Base-by-base conservation (phyloP, 2,329 filamentous ascomycete species). In the Paracorniculantispora psalliotae region DNA sequence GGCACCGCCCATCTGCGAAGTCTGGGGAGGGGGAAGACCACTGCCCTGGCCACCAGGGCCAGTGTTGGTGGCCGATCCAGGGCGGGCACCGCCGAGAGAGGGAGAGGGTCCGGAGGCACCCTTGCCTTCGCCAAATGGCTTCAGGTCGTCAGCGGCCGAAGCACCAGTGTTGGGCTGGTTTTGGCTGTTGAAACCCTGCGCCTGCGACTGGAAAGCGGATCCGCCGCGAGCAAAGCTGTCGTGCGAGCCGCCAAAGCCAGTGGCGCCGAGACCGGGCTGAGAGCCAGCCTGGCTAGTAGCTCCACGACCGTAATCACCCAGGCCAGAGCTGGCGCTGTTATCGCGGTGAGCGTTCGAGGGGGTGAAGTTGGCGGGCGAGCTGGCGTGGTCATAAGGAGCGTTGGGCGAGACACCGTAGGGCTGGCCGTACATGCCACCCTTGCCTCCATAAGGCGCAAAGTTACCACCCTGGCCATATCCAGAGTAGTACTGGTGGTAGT, bases 401-500 rank as follows among this genome's bases (percentile, higher is more conserved):
- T 82, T 81, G 30, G 80, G 80, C 2, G 79, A 78, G 69, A 84
- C 79, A 51, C 79, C 80, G 61, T 85, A 85, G 44, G 80, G 81
- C 67, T 82, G 80, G 54, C 77, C 79, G 63, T 85, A 85, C 64
- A 80, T 74, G 60, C 75, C 75, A 37, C 73, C 79, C 75, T 85
- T 85, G 12, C 52, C 72, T 23, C 59, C 72, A 63, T 85, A 85
- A 2, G 82, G 81, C 5, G 71, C 76, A 57, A 74, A 84, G 33
- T 75, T 79, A 54, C n/a, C n/a, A n/a, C 77, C 80, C 67, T 83
- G 80, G 55, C 75, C 76, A 63, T 82, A 84, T 46, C 76, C 77
- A 56, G 81, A 80, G 66, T 80, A 82, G 71, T 86, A 87, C 60
- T 82, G 78, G 61, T 81, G 77, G 66, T 88, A 88, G 71, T 85